These are phyloP conservation scores for Citrus australasica DNA, from an alignment of 345 rosid genomes.

Conservation along the genomic window DNA sequence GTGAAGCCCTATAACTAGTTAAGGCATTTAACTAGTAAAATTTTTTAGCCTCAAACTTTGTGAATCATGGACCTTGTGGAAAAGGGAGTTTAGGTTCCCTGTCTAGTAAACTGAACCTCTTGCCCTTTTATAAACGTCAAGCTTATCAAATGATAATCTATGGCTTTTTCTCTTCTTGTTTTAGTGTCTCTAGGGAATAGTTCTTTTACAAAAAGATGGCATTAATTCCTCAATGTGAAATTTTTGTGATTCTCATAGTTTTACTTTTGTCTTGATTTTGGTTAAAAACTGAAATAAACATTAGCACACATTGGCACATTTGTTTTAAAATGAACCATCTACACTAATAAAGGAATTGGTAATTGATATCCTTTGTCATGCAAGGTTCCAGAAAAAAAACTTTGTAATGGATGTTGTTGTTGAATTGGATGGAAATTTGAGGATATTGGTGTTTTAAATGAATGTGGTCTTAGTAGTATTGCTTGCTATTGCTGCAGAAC, in stretches of 20 bases:
- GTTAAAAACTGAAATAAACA: background rate
- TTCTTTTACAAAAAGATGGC: background rate
- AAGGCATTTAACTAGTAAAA: background rate
- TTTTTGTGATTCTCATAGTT: background rate
- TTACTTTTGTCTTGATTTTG: background rate
- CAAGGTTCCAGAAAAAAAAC: background rate
- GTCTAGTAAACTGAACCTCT: background rate
- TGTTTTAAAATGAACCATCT: background rate
- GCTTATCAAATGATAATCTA: background rate
- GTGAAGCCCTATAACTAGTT: background rate
- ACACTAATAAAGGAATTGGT: background rate
- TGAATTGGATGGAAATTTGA: conserved; percentile 2
- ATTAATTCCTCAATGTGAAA: background rate
- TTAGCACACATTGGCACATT: background rate
- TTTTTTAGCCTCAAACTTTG: background rate
- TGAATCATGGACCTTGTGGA: background rate
- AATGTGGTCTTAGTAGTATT: background rate
- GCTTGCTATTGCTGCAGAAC: conserved; percentile 51
- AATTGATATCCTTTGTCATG: background rate
- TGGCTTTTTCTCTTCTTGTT: background rate
- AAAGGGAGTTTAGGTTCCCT: background rate
- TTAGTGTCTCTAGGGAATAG: background rate
- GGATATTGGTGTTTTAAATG: background rate
- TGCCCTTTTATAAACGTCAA: background rate
- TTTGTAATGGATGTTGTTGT: background rate